Conservation (phyloP, 2,329 filamentous ascomycete species). For the Ceratocystis alfenasii region DNA sequence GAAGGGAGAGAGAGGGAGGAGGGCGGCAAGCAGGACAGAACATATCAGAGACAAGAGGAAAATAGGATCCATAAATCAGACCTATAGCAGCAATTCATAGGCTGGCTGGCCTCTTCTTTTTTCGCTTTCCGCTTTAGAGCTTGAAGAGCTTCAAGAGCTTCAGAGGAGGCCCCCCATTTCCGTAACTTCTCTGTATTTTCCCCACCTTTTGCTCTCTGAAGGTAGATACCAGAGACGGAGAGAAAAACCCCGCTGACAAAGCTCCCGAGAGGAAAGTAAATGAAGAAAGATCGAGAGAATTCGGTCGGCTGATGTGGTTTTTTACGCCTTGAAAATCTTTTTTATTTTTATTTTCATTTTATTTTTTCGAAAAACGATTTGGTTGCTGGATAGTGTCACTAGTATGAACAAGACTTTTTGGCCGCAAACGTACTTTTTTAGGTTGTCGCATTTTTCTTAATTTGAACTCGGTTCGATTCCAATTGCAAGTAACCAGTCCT, state of each 20-base stretch:
- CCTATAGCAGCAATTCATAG: not conserved
- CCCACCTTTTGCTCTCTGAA: no score
- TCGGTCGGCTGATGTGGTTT: not conserved
- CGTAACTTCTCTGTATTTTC: no score
- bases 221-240: no score
- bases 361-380: not conserved
- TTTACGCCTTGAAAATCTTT: not conserved
- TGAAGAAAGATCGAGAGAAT: not conserved
- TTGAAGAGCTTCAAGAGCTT: not conserved
- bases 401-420: not conserved
- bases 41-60: not conserved
- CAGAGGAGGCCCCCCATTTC: not conserved
- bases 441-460: no score
- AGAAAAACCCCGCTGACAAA: no score
- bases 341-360: not conserved
- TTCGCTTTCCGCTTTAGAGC: no score
- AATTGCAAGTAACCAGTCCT: not conserved
- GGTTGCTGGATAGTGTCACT: no score
- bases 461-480: constrained; percentile 4
- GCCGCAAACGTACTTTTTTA: no score
- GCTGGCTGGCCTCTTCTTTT: no score
- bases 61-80: not conserved
- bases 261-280: no score
- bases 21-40: not conserved
- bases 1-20: not conserved